These are phyloP conservation scores for Nakazawaea sp. DNA, from an alignment of 805 yeast genomes.

Conservation along the genomic window DNA sequence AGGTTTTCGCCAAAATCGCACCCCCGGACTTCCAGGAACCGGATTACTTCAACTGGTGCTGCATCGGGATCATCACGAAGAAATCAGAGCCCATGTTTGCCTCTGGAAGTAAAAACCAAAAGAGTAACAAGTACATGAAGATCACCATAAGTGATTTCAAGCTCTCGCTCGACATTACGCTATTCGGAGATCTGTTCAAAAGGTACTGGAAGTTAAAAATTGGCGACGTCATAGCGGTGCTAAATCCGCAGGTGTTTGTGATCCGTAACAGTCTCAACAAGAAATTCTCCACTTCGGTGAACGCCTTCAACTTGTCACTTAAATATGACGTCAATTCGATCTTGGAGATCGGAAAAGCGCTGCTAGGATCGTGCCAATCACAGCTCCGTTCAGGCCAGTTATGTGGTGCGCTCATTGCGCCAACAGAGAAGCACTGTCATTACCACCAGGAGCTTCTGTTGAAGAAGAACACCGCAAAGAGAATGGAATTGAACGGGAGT, in stretches of 20 bases:
- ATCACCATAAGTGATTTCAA: slow-evolving; percentile 64
- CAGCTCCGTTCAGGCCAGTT: slow-evolving; percentile 37
- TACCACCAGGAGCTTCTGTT: slow-evolving; percentile 61
- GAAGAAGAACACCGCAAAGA: slow-evolving; percentile 43
- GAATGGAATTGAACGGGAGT: slow-evolving; percentile 73
- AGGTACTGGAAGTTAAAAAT: slow-evolving; percentile 65
- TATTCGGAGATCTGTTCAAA: slow-evolving; percentile 63
- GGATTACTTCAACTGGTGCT: slow-evolving; percentile 68
- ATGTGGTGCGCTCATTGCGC: slow-evolving; percentile 61
- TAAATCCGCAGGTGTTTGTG: slow-evolving; percentile 62
- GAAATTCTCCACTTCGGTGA: slow-evolving; percentile 17
- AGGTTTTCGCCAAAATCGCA: slow-evolving; percentile 53
- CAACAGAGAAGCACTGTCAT: slow-evolving; percentile 51
- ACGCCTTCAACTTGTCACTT: slow-evolving; percentile 48
- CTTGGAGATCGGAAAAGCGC: slow-evolving; percentile 68
- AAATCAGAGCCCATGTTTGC: slow-evolving; percentile 51
- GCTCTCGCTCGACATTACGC: slow-evolving; percentile 48
- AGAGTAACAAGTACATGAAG: slow-evolving; percentile 44
- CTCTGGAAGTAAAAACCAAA: slow-evolving; percentile 13
- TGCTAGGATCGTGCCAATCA: slow-evolving; percentile 60
- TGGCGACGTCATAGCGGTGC: slow-evolving; percentile 68
- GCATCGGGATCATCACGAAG: slow-evolving; percentile 57
- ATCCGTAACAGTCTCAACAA: slow-evolving; percentile 19
- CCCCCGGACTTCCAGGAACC: slow-evolving; percentile 73
- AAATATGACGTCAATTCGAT: slow-evolving; percentile 44